Evolutionary conservation across 331 rosid genomes (phyloP).

Genomic region (Erythrophleum ivorense): DNA sequence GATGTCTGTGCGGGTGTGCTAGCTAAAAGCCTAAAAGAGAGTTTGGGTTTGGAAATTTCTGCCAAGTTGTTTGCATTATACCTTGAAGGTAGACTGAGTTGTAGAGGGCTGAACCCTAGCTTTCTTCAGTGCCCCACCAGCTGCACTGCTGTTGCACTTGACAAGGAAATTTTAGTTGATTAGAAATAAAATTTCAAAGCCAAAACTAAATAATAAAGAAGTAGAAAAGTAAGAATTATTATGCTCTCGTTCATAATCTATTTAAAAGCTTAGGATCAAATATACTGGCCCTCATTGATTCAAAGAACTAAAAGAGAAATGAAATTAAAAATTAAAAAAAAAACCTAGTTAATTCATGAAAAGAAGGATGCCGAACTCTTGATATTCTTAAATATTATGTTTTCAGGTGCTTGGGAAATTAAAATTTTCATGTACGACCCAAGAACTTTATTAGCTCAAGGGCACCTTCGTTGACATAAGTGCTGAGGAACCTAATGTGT

Average conservation of each 20-base stretch:
- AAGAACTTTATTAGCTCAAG: background rate
- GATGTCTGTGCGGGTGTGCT: conserved; percentile 40
- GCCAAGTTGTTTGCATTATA: conserved; percentile 38
- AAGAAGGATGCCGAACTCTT: background rate
- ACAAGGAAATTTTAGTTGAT: conserved; percentile 17
- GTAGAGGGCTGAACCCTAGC: conserved; percentile 90
- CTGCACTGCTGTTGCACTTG: conserved; percentile 74
- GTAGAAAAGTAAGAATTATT: background rate
- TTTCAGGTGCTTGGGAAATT: background rate
- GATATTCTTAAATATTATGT: conserved; percentile 27
- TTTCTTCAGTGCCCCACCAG: conserved; percentile 87
- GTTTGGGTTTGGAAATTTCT: conserved; percentile 44
- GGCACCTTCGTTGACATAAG: background rate
- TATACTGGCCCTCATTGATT: background rate
- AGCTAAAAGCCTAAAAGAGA: conserved; percentile 27
- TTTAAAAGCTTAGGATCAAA: too few relatives aligned
- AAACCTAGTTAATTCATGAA: background rate
- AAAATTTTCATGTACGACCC: background rate
- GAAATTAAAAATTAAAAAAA: background rate
- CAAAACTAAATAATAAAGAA: background rate
- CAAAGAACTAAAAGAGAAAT: conserved; percentile 27
- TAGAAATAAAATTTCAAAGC: background rate
- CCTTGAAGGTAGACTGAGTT: conserved; percentile 89
- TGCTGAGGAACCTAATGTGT: background rate
- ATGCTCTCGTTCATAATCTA: background rate